Percentiles rank a stretch among this genome's conserved stretches.
These are phyloP conservation scores for Hypomontagnella monticulosa DNA, from an alignment of 495 filamentous ascomycete genomes.

Conservation along the genomic window DNA sequence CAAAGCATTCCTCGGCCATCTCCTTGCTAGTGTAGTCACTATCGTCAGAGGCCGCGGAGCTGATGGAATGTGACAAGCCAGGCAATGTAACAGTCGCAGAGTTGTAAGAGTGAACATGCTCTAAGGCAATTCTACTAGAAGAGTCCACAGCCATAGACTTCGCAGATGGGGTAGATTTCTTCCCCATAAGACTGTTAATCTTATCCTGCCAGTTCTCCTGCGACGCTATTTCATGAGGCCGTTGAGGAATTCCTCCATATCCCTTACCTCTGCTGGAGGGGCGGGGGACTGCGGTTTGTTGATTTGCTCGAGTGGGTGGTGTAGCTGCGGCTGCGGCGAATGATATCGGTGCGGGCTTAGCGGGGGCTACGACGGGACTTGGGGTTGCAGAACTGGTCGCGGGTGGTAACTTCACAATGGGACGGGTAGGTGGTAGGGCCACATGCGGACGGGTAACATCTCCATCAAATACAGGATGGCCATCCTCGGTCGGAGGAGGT, in stretches of 20 bases:
- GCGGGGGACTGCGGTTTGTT: conserved; percentile 20
- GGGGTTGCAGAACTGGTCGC: conserved; percentile 46
- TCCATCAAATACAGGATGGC: conserved; percentile 77
- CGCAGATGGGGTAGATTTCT: conserved; percentile 66
- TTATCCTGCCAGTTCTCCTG: conserved; percentile 73
- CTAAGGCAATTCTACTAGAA: conserved; percentile 68
- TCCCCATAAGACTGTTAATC: conserved; percentile 74
- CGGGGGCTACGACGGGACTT: conserved; percentile 48
- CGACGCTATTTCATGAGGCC: conserved; percentile 41
- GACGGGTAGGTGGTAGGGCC: conserved; percentile 71
- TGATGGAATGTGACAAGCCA: conserved; percentile 35
- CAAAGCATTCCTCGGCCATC: conserved; percentile 82
- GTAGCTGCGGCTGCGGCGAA: conserved; percentile 62
- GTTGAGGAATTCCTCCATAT: conserved; percentile 40
- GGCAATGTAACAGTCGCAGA: conserved; percentile 70
- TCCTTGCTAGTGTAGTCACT: conserved; percentile 61
- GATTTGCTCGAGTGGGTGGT: conserved; percentile 3
- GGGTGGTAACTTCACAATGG: conserved; percentile 77
- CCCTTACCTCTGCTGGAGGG: conserved; percentile 38
- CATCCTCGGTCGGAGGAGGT: conserved; percentile 75
- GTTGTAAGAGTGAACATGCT: conserved; percentile 58
- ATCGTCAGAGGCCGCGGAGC: conserved; percentile 37
- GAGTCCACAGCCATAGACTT: conserved; percentile 65
- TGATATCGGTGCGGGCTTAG: conserved; percentile 58
- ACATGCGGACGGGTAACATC: conserved; percentile 72